Evolutionary conservation across 768 basidiomycete genomes (phyloP).

Genomic region (Mycena olivaceomarginata): DNA sequence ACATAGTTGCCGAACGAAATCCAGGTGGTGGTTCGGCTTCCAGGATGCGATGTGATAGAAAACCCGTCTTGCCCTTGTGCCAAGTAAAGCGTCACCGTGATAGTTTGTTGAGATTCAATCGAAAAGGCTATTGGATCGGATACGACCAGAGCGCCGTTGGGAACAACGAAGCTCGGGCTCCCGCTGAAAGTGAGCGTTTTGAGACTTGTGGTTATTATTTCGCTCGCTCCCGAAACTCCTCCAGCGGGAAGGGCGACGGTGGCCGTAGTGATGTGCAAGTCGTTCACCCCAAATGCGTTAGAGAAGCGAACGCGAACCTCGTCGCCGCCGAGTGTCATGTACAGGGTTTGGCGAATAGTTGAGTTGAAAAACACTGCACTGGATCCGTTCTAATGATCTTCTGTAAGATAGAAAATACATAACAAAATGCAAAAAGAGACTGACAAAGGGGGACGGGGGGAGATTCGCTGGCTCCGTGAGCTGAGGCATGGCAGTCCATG

Average conservation of each 20-base stretch:
- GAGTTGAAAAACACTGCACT: slow-evolving; percentile 63
- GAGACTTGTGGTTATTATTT: slow-evolving; percentile 58
- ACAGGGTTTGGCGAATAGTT: slow-evolving; percentile 70
- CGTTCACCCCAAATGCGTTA: slow-evolving; percentile 67
- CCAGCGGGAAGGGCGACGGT: slow-evolving; percentile 63
- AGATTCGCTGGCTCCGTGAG: slow-evolving; percentile 60
- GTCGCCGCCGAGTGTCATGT: slow-evolving; percentile 61
- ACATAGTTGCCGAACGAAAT: slow-evolving; percentile 62
- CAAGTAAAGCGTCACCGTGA: slow-evolving; percentile 65
- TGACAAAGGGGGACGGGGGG: slow-evolving; percentile 57
- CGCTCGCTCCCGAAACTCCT: slow-evolving; percentile 59
- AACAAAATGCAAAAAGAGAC: not conserved
- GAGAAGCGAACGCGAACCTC: slow-evolving; percentile 67
- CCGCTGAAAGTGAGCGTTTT: slow-evolving; percentile 67
- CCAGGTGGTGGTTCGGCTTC: slow-evolving; percentile 69
- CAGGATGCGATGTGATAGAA: slow-evolving; percentile 67
- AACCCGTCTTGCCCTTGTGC: slow-evolving; percentile 62
- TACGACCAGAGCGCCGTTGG: slow-evolving; percentile 65
- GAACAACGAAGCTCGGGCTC: slow-evolving; percentile 59
- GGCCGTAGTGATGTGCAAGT: slow-evolving; percentile 65
- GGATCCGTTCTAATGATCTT: slow-evolving; percentile 44
- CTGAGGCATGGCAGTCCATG: slow-evolving; percentile 64
- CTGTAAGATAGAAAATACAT: too few relatives aligned
- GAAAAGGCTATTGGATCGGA: slow-evolving; percentile 66
- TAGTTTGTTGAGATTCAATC: slow-evolving; percentile 59